Evolutionary conservation across 371 early-diverging fungal species (phyloP).

Genomic region (Lichtheimia ornata): DNA sequence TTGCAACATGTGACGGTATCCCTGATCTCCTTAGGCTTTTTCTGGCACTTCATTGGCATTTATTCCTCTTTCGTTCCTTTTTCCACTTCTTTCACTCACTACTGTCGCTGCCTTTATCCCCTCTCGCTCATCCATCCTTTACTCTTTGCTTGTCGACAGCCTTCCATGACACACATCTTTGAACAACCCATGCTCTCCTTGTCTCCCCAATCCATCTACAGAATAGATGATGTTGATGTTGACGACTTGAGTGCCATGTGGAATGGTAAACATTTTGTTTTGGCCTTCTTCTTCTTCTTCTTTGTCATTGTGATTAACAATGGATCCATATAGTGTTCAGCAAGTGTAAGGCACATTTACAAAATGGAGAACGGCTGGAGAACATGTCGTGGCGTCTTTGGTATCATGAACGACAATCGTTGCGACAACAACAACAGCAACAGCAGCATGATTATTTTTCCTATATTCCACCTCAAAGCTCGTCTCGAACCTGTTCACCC

Average conservation of each 20-base stretch:
- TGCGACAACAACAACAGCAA: conserved; percentile 6
- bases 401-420: conserved; percentile 20
- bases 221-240: conserved; percentile 9
- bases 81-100: background rate
- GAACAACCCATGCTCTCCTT: conserved; percentile 19
- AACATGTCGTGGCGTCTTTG: conserved; percentile 51
- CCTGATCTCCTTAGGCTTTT: background rate
- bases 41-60: background rate
- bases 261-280: conserved; percentile 5
- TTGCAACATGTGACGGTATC: conserved; percentile 4
- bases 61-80: background rate
- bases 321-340: conserved; percentile 32
- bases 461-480: conserved; percentile 11
- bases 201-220: conserved; percentile 14
- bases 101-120: background rate
- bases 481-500: conserved; percentile 9
- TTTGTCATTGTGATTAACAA: background rate
- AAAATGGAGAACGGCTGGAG: conserved; percentile 48
- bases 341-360: conserved; percentile 48
- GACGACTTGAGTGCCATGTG: conserved; percentile 17
- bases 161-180: conserved; percentile 10
- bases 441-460: conserved; percentile 16
- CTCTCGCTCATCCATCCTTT: background rate
- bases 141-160: background rate
- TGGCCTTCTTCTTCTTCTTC: background rate